Evolutionary conservation across 23 red algal species (phyloP), one percentile per base, ranked within the genome.

Genomic region (Gracilaria gracilis): DNA sequence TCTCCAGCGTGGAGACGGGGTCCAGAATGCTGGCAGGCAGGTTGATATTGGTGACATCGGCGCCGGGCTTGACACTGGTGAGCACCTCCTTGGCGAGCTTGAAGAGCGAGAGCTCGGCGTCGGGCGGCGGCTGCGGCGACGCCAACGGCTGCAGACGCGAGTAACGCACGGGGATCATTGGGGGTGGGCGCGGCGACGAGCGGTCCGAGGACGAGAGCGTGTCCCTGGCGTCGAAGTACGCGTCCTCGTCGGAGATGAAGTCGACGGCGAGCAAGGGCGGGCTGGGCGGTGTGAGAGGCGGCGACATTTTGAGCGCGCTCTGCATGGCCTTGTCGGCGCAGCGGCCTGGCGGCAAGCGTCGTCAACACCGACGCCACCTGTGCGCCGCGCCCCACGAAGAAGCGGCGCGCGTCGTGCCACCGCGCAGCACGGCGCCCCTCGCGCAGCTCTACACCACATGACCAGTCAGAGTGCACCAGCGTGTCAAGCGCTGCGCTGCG

Each of bases 11-110:
- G 20, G 93, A 96, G 42, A 98, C 82, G 64, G 97, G 97, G 61
- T 96, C 93, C 23, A 98, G 93, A 59, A 98, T 76, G 75, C 64
- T 93, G 50, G 97, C 97, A 8, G 97, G 97, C 25, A 98, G 86
- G 42, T 88, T 85, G 13, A 98, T 90, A 34, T 82, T 87, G 27
- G 89, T 95, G 29, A 98, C 84, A 37, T 94, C 89, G 24, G 90
- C 77, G 90, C 96, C 96, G 17, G 80, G 84, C 78, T 93, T 96
- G 59, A 98, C 89, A 57, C 74, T 77, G 55, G 83, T 85, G 86
- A 98, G 83, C 50, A 98, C 65, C 67, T 98, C 93, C 86, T 87
- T 93, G 5, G 88, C 88, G n/a, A 98, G 76, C 72, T 81, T 87
- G 80, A 98, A 87, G 17, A 98, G 35, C 39, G 93, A 96, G 46